These are phyloP conservation scores for Penicillium sp. DNA, from an alignment of 2,329 filamentous ascomycete genomes.

Conservation along the genomic window DNA sequence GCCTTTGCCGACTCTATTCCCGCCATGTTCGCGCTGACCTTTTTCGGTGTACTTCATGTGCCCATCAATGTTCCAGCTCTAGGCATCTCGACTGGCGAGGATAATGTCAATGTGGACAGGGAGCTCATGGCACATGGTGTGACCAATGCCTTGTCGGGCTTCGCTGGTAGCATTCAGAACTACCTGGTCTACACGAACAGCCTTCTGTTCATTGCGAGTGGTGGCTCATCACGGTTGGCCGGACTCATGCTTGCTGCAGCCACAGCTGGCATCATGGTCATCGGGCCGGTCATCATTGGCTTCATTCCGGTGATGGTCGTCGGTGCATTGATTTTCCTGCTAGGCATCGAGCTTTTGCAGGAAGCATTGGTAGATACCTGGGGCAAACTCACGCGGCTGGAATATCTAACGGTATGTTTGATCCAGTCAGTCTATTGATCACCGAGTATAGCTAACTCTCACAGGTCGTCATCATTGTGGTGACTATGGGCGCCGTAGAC, in stretches of 20 bases:
- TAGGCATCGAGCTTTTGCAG: constrained; percentile 86
- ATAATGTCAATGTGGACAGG: constrained; percentile 86
- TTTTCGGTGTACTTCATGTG: constrained; percentile 95
- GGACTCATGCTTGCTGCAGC: constrained; percentile 80
- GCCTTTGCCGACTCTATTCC: constrained; percentile 83
- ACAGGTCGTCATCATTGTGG: constrained; percentile 78
- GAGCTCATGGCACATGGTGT: constrained; percentile 91
- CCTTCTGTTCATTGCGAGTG: constrained; percentile 92
- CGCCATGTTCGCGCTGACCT: constrained; percentile 94
- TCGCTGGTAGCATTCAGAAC: constrained; percentile 87
- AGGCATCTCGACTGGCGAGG: constrained; percentile 85
- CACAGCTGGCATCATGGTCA: constrained; percentile 79
- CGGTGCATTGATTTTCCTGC: constrained; percentile 88
- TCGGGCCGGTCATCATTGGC: constrained; percentile 85
- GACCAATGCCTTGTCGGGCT: constrained; percentile 88
- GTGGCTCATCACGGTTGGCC: constrained; percentile 82
- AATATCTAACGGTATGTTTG: constrained; percentile 76
- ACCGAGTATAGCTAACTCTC: background rate
- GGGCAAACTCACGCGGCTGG: constrained; percentile 80
- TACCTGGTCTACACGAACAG: constrained; percentile 98
- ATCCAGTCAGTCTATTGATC: background rate
- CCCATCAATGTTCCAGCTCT: constrained; percentile 97
- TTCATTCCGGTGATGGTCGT: constrained; percentile 98
- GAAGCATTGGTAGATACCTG: constrained; percentile 89
- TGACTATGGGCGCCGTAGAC: constrained; percentile 96